Conservation (phyloP, 1,284 basidiomycete species). For the Pseudozyma sp. region DNA sequence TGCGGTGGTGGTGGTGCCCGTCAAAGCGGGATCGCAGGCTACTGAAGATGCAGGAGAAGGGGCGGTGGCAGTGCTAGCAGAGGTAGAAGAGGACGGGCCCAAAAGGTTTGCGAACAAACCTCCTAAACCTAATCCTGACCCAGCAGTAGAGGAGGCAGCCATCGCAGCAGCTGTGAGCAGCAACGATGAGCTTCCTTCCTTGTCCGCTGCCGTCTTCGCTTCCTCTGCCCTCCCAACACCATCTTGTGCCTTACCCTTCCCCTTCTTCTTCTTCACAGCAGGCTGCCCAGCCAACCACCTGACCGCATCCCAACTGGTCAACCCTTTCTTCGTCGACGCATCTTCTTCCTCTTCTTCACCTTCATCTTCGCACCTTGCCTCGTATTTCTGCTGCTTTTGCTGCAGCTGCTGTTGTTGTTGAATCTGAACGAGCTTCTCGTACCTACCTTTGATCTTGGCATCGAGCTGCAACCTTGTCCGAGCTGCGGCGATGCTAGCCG, state of each 20-base stretch:
- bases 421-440: constrained; percentile 34
- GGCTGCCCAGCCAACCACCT: too few relatives aligned
- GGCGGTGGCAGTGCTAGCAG: too few relatives aligned
- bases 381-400: constrained; percentile 13
- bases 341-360: neutral
- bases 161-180: constrained; percentile 22
- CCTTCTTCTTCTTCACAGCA: too few relatives aligned
- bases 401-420: constrained; percentile 24
- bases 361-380: constrained; percentile 2
- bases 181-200: neutral
- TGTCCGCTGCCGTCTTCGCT: neutral
- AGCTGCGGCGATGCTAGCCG: constrained; percentile 4
- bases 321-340: too few relatives aligned
- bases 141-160: constrained; percentile 6
- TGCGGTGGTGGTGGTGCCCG: neutral
- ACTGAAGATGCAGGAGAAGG: too few relatives aligned
- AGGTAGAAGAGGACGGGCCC: neutral
- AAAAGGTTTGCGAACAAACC: constrained; percentile 18
- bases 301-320: too few relatives aligned
- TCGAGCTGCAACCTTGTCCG: constrained; percentile 8
- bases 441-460: constrained; percentile 31
- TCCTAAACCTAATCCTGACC: constrained; percentile 15
- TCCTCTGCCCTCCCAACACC: neutral
- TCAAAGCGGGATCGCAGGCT: neutral
- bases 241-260: too few relatives aligned